These are phyloP conservation scores for Fusarium tuaranense DNA, from an alignment of 2,329 filamentous ascomycete genomes.

Conservation along the genomic window DNA sequence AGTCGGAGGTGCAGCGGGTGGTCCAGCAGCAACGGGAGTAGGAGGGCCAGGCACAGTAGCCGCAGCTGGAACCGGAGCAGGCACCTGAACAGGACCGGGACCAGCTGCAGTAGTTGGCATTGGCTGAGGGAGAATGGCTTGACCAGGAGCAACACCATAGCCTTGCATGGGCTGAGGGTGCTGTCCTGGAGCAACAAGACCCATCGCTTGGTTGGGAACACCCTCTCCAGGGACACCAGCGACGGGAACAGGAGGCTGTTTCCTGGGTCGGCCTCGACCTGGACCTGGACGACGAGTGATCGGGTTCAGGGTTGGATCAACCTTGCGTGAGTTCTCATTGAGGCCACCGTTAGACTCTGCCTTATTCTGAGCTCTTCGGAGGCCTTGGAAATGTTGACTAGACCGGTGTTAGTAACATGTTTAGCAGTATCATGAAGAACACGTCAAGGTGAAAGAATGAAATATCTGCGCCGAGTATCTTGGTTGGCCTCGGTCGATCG, in stretches of 20 bases:
- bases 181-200: conserved; percentile 9
- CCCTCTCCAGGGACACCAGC: conserved; percentile 22
- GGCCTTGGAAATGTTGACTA: conserved; percentile 72
- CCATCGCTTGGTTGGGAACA: conserved; percentile 17
- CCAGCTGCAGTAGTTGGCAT: conserved; percentile 6
- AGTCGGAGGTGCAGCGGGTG: background rate
- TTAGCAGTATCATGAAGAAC: background rate
- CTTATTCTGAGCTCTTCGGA: conserved; percentile 67
- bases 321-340: conserved; percentile 51
- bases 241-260: conserved; percentile 49
- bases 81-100: background rate
- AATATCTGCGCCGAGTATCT: background rate
- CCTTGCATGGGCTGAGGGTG: conserved; percentile 1
- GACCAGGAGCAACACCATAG: background rate
- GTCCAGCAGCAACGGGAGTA: background rate
- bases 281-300: conserved; percentile 71
- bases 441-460: background rate
- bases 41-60: background rate
- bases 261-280: conserved; percentile 66
- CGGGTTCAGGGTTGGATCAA: conserved; percentile 67
- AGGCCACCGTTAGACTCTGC: conserved; percentile 54
- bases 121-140: conserved; percentile 11
- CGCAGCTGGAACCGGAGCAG: background rate
- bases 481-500: background rate
- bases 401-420: conserved; percentile 25